Evolutionary conservation across 2,329 filamentous ascomycete species (phyloP), one percentile per base, ranked within the genome.

Genomic region (Ploettnerulaceae sp.): DNA sequence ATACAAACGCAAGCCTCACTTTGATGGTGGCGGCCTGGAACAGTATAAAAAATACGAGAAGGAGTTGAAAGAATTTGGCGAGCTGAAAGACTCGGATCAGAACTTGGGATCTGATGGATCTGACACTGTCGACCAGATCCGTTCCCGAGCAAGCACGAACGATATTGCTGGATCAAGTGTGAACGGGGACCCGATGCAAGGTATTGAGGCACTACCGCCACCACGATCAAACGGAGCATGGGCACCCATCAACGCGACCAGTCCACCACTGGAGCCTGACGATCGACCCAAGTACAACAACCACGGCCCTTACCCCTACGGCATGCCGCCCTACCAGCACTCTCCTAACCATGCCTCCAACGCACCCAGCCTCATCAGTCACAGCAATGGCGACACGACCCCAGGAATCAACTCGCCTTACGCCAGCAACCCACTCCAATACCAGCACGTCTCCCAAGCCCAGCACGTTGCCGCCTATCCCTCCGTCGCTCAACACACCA

Each of bases 41-140:
- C 75, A 79, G 54, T 81, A 75, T 63, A 72, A 70, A 49, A 62
- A 69, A 7, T 61, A 82, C 22, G 72, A 69, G 54, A 61, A 67
- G 39, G 79, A 82, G 57, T 66, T 84, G 1, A 46, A 54, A 6
- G 71, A 64, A 4, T 70, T 83, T 2, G 80, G 80, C n/a, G 55
- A 52, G 21, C 45, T 61, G 26, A 55, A 53, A 28, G 56, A 60
- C 34, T 34, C 25, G 12, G 52, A 60, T 20, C 45, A 48, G 32
- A 47, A 17, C 17, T 36, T 39, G 12, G 48, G 32, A 11, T 57
- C 57, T 17, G 58, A 61, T 39, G 54, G 46, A 11, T 58, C 56
- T 8, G 58, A 62, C 26, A 36, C 48, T n/a, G 47, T 47, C 14
- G 55, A 61, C 14, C 50, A 56, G 26, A 37, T 38, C 5, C 52